These are phyloP conservation scores for Candida yuanshanica DNA, from an alignment of 805 yeast genomes.

Conservation along the genomic window DNA sequence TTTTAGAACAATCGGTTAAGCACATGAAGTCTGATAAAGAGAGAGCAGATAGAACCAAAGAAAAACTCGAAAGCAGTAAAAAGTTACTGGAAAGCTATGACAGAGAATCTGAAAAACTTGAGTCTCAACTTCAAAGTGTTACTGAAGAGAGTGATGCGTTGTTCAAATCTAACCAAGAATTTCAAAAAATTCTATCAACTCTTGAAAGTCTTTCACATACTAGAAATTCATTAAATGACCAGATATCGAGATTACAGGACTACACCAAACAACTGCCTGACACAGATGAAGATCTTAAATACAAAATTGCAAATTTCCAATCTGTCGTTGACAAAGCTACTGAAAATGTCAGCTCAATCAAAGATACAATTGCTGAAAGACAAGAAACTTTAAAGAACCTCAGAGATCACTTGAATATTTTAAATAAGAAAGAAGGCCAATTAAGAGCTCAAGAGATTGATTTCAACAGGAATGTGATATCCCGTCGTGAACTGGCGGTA, in stretches of 20 bases:
- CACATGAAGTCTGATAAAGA: slow-evolving; percentile 70
- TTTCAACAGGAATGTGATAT: slow-evolving; percentile 23
- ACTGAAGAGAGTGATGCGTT: slow-evolving; percentile 57
- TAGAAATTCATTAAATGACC: slow-evolving; percentile 40
- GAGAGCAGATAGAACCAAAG: slow-evolving; percentile 56
- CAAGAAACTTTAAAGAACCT: slow-evolving; percentile 21
- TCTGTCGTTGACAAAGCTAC: slow-evolving; percentile 25
- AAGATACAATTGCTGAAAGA: slow-evolving; percentile 16
- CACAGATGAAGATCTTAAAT: slow-evolving; percentile 34
- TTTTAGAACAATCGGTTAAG: slow-evolving; percentile 72
- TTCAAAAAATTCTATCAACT: slow-evolving; percentile 63
- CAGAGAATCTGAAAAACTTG: slow-evolving; percentile 43
- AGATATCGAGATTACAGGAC: slow-evolving; percentile 43
- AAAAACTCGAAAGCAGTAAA: slow-evolving; percentile 39
- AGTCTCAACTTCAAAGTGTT: slow-evolving; percentile 42
- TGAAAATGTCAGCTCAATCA: slow-evolving; percentile 22
- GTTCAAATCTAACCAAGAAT: slow-evolving; percentile 75
- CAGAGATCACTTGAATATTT: slow-evolving; percentile 30
- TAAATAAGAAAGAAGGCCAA: slow-evolving; percentile 50
- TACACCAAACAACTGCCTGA: slow-evolving; percentile 44
- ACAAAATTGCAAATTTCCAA: slow-evolving; percentile 38
- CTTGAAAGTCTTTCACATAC: slow-evolving; percentile 51
- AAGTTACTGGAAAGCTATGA: slow-evolving; percentile 39
- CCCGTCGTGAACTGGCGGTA: slow-evolving; percentile 11
- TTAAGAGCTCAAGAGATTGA: slow-evolving; percentile 38